These are phyloP conservation scores for Thelonectria discophora DNA, from an alignment of 2,329 filamentous ascomycete genomes.

Conservation along the genomic window DNA sequence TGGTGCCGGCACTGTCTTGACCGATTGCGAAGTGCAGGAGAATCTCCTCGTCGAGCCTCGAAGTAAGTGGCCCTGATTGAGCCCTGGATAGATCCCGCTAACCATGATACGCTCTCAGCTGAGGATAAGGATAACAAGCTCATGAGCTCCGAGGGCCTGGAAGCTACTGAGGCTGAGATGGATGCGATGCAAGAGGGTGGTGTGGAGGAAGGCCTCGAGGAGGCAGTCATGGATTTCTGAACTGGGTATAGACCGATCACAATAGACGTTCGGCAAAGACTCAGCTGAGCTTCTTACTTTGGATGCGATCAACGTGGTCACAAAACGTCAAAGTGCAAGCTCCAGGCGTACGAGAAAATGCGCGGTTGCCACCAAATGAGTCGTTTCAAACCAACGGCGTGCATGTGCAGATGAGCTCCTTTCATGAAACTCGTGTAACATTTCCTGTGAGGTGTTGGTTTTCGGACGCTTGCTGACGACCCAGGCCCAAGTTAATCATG, in stretches of 20 bases:
- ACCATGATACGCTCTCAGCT: slow-evolving; percentile 51
- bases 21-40: slow-evolving; percentile 92
- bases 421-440: background rate
- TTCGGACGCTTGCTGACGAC: background rate
- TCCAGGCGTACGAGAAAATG: background rate
- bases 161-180: slow-evolving; percentile 70
- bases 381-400: background rate
- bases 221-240: slow-evolving; percentile 32
- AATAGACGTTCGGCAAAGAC: background rate
- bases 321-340: background rate
- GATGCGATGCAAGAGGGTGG: slow-evolving; percentile 57
- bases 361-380: background rate
- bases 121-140: slow-evolving; percentile 74
- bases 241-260: background rate
- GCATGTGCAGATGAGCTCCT: slow-evolving; percentile 15
- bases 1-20: slow-evolving; percentile 82
- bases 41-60: slow-evolving; percentile 85
- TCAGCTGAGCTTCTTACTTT: background rate
- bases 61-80: slow-evolving; percentile 59
- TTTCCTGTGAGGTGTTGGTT: background rate
- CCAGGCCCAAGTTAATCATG: background rate
- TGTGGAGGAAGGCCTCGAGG: slow-evolving; percentile 30
- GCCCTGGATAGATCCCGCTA: slow-evolving; percentile 20
- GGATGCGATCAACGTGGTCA: background rate
- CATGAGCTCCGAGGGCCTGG: slow-evolving; percentile 73